A percentile compares a stretch with the other conserved stretches of the same genome.
These are phyloP conservation scores for Lachnellula arida DNA, from an alignment of 2,329 filamentous ascomycete genomes.

Conservation along the genomic window DNA sequence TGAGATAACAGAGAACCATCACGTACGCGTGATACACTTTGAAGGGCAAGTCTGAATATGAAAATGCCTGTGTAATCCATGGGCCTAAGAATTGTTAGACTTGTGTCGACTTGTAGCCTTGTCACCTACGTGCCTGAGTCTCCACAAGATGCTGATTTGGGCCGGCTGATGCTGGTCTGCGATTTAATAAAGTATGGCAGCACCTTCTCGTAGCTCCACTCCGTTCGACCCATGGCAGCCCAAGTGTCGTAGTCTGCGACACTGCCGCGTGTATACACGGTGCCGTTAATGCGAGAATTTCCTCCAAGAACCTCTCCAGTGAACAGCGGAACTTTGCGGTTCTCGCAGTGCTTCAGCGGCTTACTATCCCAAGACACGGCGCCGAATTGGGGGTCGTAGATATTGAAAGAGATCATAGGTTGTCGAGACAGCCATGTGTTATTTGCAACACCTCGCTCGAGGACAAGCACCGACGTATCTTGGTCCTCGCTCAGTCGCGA, in stretches of 20 bases:
- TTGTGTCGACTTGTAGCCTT: background rate
- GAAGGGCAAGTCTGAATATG: background rate
- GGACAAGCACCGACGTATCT: slow-evolving; percentile 34
- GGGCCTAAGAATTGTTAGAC: background rate
- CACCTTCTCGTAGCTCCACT: slow-evolving; percentile 7
- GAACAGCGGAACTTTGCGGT: background rate
- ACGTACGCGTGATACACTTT: background rate
- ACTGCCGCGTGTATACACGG: slow-evolving; percentile 1
- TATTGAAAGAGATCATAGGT: slow-evolving; percentile 4
- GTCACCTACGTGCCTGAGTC: background rate
- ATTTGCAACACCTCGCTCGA: slow-evolving; percentile 34
- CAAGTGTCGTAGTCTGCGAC: slow-evolving; percentile 2
- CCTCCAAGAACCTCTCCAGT: slow-evolving; percentile 1
- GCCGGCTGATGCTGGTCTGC: background rate
- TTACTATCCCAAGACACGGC: slow-evolving; percentile 1
- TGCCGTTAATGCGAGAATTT: slow-evolving; percentile 2
- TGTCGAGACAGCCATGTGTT: slow-evolving; percentile 1
- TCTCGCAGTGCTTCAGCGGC: background rate
- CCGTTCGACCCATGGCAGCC: slow-evolving; percentile 1
- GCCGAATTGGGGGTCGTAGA: background rate
- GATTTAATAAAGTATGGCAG: slow-evolving; percentile 1
- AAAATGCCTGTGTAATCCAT: background rate
- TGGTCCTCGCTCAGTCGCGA: slow-evolving; percentile 35
- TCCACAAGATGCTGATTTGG: background rate
- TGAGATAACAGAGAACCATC: background rate